Conservation (phyloP, 78 protist species). For the Emiliania huxleyi region DNA sequence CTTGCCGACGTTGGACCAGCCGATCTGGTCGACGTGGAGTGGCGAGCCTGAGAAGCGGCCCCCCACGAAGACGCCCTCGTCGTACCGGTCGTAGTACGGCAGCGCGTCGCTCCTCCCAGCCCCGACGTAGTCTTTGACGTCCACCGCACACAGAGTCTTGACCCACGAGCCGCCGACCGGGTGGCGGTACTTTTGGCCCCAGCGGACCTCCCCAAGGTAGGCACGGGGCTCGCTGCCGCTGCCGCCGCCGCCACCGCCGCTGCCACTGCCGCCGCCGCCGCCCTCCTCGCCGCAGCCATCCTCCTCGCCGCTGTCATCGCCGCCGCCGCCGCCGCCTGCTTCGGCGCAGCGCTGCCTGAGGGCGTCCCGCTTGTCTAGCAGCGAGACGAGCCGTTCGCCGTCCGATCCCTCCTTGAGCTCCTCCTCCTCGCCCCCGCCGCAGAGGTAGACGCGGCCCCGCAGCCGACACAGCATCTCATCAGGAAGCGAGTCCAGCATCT, state of each 20-base stretch:
- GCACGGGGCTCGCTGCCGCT: not conserved
- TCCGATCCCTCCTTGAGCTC: not conserved
- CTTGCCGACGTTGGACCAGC: conserved; percentile 48
- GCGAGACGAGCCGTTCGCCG: not conserved
- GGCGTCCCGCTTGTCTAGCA: not conserved
- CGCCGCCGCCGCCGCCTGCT: too few relatives aligned
- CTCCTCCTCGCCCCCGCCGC: not conserved
- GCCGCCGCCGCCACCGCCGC: too few relatives aligned
- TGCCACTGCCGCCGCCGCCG: not conserved
- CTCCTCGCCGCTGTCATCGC: too few relatives aligned
- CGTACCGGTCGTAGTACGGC: conserved; percentile 13
- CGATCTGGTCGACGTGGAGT: conserved; percentile 40
- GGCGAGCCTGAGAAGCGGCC: conserved; percentile 18
- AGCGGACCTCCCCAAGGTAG: not conserved
- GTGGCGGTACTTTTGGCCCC: not conserved
- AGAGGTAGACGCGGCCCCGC: not conserved
- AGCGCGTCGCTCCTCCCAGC: not conserved
- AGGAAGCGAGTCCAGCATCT: not conserved
- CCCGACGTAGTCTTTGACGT: not conserved
- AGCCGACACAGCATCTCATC: not conserved
- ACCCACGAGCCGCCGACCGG: not conserved
- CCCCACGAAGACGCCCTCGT: conserved; percentile 49
- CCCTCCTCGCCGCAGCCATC: not conserved
- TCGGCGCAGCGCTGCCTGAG: not conserved
- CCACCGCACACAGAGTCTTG: not conserved